These are phyloP conservation scores for Phylloporus arenicola DNA, from an alignment of 768 basidiomycete genomes.

Conservation along the genomic window DNA sequence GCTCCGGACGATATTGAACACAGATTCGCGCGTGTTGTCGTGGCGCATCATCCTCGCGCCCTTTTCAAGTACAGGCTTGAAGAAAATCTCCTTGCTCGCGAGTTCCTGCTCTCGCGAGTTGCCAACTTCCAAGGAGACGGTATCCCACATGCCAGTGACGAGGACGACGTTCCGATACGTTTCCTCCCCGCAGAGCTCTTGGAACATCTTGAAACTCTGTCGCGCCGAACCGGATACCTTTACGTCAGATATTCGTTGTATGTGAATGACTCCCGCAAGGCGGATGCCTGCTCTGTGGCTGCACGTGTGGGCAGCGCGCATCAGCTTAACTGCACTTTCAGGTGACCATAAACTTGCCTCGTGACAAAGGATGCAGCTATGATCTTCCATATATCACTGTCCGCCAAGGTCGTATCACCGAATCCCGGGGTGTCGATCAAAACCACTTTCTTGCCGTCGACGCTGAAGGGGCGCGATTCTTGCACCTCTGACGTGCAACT, in stretches of 20 bases:
- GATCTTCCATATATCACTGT: slow-evolving; percentile 45
- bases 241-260: slow-evolving; percentile 48
- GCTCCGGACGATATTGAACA: slow-evolving; percentile 37
- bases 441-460: slow-evolving; percentile 33
- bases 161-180: slow-evolving; percentile 44
- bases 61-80: slow-evolving; percentile 43
- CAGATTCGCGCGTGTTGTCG: slow-evolving; percentile 39
- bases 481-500: slow-evolving; percentile 33
- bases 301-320: neutral
- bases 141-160: slow-evolving; percentile 50
- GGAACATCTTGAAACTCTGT: slow-evolving; percentile 46
- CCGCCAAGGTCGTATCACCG: slow-evolving; percentile 46
- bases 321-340: neutral
- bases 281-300: slow-evolving; percentile 26
- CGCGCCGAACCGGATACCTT: slow-evolving; percentile 43
- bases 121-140: slow-evolving; percentile 31
- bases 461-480: slow-evolving; percentile 17
- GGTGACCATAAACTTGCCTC: slow-evolving; percentile 11
- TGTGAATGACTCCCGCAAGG: slow-evolving; percentile 45
- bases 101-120: slow-evolving; percentile 41
- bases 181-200: slow-evolving; percentile 46
- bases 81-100: slow-evolving; percentile 38
- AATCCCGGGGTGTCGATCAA: slow-evolving; percentile 64
- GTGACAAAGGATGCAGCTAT: slow-evolving; percentile 38
- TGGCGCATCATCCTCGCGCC: slow-evolving; percentile 43